Percentiles rank a stretch among this genome's conserved stretches.
These are phyloP conservation scores for Benincasa hispida DNA, from an alignment of 306 rosid species.

Conservation along the genomic window DNA sequence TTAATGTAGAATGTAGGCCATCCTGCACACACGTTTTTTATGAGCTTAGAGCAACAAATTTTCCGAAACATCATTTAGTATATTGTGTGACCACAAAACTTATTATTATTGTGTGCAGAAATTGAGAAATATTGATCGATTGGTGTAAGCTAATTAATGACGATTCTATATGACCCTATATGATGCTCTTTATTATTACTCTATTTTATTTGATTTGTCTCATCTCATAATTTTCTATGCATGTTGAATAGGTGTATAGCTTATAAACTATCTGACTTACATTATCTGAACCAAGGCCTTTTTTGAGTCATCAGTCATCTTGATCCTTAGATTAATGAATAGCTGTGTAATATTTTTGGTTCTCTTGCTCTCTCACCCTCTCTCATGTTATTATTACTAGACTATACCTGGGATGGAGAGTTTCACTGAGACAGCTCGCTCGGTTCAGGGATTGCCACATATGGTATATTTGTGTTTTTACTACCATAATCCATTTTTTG, in stretches of 20 bases:
- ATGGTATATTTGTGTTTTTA: constrained; percentile 37
- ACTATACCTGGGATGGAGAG: constrained; percentile 90
- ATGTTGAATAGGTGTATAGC: background rate
- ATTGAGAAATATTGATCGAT: background rate
- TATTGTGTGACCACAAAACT: background rate
- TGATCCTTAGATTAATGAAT: background rate
- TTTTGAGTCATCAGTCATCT: background rate
- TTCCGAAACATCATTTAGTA: background rate
- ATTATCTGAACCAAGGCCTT: background rate
- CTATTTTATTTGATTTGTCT: background rate
- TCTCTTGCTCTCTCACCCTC: background rate
- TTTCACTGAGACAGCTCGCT: constrained; percentile 55
- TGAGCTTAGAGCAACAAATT: background rate
- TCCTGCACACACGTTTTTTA: background rate
- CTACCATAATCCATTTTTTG: background rate
- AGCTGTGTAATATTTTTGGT: background rate
- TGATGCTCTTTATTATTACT: background rate
- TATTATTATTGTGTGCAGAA: background rate
- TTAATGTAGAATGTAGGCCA: background rate
- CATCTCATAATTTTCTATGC: background rate
- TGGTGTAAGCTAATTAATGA: background rate
- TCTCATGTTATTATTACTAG: constrained; percentile 27
- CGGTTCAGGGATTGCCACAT: constrained; percentile 83
- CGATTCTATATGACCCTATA: background rate
- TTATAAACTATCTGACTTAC: background rate